Percentiles rank a stretch among this genome's conserved stretches.
These are phyloP conservation scores for Anthracocystis panici-leucophaei DNA, from an alignment of 1,284 basidiomycete genomes.

Conservation along the genomic window DNA sequence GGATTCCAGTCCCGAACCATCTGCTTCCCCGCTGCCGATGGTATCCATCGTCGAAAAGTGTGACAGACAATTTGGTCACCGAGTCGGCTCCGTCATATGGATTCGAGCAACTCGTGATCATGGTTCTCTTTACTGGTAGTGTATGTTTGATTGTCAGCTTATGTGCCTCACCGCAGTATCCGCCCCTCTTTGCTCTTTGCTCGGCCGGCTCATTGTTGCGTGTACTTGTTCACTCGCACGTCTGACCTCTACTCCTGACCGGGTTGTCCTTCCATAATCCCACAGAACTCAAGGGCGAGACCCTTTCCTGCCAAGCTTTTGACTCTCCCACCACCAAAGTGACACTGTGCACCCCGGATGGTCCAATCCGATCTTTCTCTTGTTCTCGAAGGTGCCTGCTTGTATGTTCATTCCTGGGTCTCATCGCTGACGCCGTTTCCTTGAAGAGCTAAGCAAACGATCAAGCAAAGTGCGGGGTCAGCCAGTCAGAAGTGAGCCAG, in stretches of 20 bases:
- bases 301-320: slow-evolving; percentile 25
- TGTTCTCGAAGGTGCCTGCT: neutral
- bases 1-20: neutral
- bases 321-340: neutral
- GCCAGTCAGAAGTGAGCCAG: neutral
- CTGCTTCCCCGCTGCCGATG: neutral
- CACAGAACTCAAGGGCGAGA: slow-evolving; percentile 6
- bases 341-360: neutral
- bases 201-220: slow-evolving; percentile 13
- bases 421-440: neutral
- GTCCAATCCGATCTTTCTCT: too few species aligned
- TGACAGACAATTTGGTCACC: neutral
- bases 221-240: neutral
- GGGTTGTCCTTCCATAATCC: neutral
- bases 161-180: slow-evolving; percentile 16
- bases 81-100: too few species aligned
- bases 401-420: neutral
- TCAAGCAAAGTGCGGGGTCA: neutral
- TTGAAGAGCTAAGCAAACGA: neutral
- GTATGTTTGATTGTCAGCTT: neutral
- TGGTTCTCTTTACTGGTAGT: neutral
- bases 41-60: neutral
- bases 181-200: neutral
- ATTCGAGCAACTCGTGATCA: neutral
- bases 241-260: neutral